Conservation (phyloP, 129 eudicot species). For the Gnaphalium uliginosum region DNA sequence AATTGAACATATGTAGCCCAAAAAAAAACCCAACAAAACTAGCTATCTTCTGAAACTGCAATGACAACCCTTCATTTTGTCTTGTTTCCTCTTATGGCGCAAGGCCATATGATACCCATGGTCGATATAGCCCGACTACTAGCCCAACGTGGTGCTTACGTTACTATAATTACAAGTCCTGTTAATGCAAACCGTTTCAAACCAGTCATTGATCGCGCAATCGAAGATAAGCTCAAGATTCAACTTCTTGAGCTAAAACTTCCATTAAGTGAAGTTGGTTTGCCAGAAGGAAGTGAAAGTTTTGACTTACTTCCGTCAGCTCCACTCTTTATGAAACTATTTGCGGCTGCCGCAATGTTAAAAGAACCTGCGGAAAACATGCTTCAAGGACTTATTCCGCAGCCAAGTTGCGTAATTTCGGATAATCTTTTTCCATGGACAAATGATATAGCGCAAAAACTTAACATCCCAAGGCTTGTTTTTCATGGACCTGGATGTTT, state of each 20-base stretch:
- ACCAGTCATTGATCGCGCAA: conserved; percentile 26
- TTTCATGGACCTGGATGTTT: conserved; percentile 58
- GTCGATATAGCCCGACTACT: conserved; percentile 45
- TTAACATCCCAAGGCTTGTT: conserved; percentile 49
- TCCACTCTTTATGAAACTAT: background rate
- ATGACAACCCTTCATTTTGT: conserved; percentile 34
- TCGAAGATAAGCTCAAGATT: conserved; percentile 27
- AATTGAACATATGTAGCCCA: background rate
- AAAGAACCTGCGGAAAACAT: conserved; percentile 19
- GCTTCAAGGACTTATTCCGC: conserved; percentile 1
- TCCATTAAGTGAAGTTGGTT: conserved; percentile 38
- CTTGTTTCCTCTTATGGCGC: conserved; percentile 40
- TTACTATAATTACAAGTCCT: conserved; percentile 46
- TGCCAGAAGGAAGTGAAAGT: conserved; percentile 40
- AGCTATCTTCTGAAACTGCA: background rate
- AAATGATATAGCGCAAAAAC: conserved; percentile 26
- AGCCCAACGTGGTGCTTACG: conserved; percentile 33
- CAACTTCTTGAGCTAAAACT: conserved; percentile 29
- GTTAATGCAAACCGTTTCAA: conserved; percentile 35
- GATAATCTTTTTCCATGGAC: conserved; percentile 42
- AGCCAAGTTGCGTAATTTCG: conserved; percentile 40
- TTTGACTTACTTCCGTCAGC: conserved; percentile 32
- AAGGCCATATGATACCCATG: conserved; percentile 43
- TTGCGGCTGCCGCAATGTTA: conserved; percentile 34
- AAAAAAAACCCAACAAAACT: background rate